A percentile compares a stretch with the other conserved stretches of the same genome.
Conservation (phyloP, 202 grass and related monocot genomes). For the Digitaria exilis region DNA sequence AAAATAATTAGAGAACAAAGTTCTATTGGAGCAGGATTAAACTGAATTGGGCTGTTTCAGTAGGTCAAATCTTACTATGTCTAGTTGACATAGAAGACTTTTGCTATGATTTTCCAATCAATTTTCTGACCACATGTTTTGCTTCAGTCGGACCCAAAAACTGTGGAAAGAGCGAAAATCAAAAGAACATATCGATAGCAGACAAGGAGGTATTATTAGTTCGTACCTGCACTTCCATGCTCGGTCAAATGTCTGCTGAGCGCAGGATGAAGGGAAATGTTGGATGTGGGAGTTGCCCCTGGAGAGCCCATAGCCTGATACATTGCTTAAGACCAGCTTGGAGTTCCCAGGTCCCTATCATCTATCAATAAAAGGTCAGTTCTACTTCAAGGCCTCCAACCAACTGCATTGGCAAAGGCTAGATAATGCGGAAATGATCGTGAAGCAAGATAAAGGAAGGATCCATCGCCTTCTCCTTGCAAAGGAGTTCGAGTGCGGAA, state of each 20-base stretch:
- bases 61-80: conserved; percentile 5
- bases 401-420: conserved; percentile 46
- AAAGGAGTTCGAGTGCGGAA: conserved; percentile 44
- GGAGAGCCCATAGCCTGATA: conserved; percentile 40
- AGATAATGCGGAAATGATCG: conserved; percentile 40
- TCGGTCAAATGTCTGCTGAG: conserved; percentile 14
- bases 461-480: conserved; percentile 50
- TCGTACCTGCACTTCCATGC: conserved; percentile 49
- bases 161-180: conserved; percentile 8
- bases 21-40: conserved; percentile 28
- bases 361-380: conserved; percentile 55
- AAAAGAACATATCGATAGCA: conserved; percentile 12
- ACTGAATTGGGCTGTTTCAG: conserved; percentile 38
- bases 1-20: neutral
- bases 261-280: conserved; percentile 31
- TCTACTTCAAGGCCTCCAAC: conserved; percentile 59
- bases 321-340: conserved; percentile 54
- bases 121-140: conserved; percentile 32
- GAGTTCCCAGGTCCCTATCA: conserved; percentile 54
- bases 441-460: conserved; percentile 41
- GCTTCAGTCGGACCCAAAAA: conserved; percentile 31
- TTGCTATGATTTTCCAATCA: conserved; percentile 32
- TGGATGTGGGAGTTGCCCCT: conserved; percentile 38
- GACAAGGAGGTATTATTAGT: conserved; percentile 10
- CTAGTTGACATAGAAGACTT: conserved; percentile 33